Percentiles rank a stretch among this genome's conserved stretches.
phyloP scores from a whole-genome alignment of 129 eudicot genomes.

The Centaurea solstitialis region DNA sequence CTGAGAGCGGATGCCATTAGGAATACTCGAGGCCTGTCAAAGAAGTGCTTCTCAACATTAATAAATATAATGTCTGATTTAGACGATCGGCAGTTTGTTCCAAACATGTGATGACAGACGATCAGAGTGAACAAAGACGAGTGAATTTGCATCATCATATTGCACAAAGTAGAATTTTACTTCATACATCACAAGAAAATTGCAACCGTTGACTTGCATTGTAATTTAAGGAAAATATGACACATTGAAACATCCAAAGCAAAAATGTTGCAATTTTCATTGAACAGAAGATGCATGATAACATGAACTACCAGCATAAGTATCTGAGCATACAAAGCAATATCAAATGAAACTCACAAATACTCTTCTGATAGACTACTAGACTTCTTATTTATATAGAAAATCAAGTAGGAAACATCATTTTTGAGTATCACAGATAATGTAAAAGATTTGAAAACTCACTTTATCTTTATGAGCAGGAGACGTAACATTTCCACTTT shows the following conservation, averaged over 20 bases:
- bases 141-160: neutral
- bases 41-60: constrained; percentile 3
- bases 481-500: constrained; percentile 6
- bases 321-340: neutral
- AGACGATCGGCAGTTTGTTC: neutral
- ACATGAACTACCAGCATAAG: neutral
- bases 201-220: neutral
- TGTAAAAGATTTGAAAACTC: constrained; percentile 18
- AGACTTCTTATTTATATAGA: neutral
- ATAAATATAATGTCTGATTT: neutral
- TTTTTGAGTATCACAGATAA: neutral
- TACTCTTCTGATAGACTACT: neutral
- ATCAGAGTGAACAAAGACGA: neutral
- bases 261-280: neutral
- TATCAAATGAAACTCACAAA: neutral
- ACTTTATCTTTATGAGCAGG: constrained; percentile 36
- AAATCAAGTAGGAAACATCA: neutral
- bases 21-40: constrained; percentile 31
- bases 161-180: neutral
- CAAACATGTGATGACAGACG: neutral
- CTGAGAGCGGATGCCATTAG: constrained; percentile 1
- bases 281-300: neutral
- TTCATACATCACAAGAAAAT: neutral
- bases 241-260: neutral
- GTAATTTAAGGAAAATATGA: neutral